A percentile compares a stretch with the other conserved stretches of the same genome.
Conservation (phyloP, 75 land plant genomes). For the Cunninghamia lanceolata region DNA sequence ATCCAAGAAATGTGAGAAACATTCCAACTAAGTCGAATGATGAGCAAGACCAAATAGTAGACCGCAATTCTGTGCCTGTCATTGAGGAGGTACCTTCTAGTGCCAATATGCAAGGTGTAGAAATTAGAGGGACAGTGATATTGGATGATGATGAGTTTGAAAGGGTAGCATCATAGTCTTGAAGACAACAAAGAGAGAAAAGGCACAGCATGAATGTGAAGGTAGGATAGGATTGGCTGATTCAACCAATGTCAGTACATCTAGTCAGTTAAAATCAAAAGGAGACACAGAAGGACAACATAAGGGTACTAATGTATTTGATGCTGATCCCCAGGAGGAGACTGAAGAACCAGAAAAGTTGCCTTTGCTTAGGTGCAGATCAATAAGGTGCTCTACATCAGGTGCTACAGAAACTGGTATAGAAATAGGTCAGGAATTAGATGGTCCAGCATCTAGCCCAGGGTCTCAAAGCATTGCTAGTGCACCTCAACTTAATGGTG, state of each 20-base stretch:
- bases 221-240: slow-evolving; percentile 17
- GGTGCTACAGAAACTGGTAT: too few species aligned
- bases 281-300: not conserved
- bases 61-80: slow-evolving; percentile 20
- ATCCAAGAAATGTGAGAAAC: slow-evolving; percentile 64
- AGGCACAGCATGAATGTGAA: slow-evolving; percentile 38
- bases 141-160: slow-evolving; percentile 70
- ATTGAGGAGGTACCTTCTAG: slow-evolving; percentile 54
- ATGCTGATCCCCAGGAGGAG: slow-evolving; percentile 27
- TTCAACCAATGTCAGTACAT: slow-evolving; percentile 2
- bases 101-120: slow-evolving; percentile 30
- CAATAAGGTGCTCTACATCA: too few species aligned
- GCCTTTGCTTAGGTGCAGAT: too few species aligned
- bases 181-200: slow-evolving; percentile 79
- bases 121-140: too few species aligned
- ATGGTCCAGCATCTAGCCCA: too few species aligned
- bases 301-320: not conserved
- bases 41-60: slow-evolving; percentile 18
- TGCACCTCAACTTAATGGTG: too few species aligned
- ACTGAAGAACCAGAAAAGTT: too few species aligned
- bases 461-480: too few species aligned
- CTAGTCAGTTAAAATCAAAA: slow-evolving; percentile 20
- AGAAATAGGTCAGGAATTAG: too few species aligned
- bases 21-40: slow-evolving; percentile 80
- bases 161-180: slow-evolving; percentile 68